phyloP scores from a whole-genome alignment of 2,329 filamentous ascomycete species.

The Colletotrichum noveboracense region DNA sequence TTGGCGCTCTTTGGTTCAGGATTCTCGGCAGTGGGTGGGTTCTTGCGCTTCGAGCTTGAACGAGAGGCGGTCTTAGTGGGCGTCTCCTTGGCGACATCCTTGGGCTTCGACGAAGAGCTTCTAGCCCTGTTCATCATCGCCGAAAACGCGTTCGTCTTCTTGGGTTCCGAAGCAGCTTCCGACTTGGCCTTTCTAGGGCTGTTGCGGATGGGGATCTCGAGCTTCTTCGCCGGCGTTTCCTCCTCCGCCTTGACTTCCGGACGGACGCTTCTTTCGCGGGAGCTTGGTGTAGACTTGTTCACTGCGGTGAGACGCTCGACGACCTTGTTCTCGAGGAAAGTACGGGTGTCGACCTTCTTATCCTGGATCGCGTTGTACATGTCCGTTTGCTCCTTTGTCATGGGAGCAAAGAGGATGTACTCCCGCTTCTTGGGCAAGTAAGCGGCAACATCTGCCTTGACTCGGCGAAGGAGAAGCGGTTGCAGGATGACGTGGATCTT shows the following conservation, averaged over 20 bases:
- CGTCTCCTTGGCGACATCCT: constrained; percentile 23
- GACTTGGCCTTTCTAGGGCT: constrained; percentile 37
- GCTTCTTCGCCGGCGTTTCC: constrained; percentile 10
- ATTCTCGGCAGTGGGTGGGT: constrained; percentile 31
- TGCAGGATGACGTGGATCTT: constrained; percentile 94
- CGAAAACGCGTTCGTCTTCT: constrained; percentile 52
- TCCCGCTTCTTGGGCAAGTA: constrained; percentile 95
- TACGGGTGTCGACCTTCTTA: constrained; percentile 64
- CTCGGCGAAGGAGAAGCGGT: constrained; percentile 82
- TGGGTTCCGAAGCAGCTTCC: constrained; percentile 22
- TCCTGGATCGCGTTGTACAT: constrained; percentile 74
- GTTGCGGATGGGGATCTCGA: constrained; percentile 39
- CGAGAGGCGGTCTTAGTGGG: constrained; percentile 20
- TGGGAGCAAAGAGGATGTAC: constrained; percentile 92
- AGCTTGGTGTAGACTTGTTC: constrained; percentile 34
- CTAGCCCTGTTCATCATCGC: constrained; percentile 53
- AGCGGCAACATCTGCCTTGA: constrained; percentile 93
- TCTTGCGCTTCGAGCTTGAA: constrained; percentile 36
- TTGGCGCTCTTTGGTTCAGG: constrained; percentile 71
- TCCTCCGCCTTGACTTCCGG: constrained; percentile 23
- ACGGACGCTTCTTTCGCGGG: constrained; percentile 33
- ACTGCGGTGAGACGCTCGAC: constrained; percentile 61
- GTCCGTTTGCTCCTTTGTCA: constrained; percentile 90
- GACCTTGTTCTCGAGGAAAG: constrained; percentile 84
- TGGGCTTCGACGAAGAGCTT: constrained; percentile 24